Evolutionary conservation across 2,329 filamentous ascomycete species (phyloP).

Genomic region (Didymella keratinophila): DNA sequence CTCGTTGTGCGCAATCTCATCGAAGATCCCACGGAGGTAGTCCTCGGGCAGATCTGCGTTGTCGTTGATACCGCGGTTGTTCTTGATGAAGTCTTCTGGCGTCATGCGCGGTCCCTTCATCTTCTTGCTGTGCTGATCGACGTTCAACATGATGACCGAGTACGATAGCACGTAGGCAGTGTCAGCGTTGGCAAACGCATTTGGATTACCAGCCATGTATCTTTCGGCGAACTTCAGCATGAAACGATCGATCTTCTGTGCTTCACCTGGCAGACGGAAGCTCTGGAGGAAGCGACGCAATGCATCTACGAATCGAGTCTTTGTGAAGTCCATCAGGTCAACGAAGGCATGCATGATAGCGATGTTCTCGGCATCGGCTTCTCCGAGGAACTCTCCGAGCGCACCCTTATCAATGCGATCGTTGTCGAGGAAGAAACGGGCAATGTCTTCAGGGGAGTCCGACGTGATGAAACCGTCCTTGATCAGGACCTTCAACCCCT

Average conservation of each 20-base stretch:
- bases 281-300: slow-evolving; percentile 90
- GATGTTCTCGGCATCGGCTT: slow-evolving; percentile 91
- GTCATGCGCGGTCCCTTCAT: slow-evolving; percentile 86
- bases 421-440: slow-evolving; percentile 79
- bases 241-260: slow-evolving; percentile 98
- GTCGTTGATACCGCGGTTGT: slow-evolving; percentile 98
- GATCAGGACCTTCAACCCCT: slow-evolving; percentile 83
- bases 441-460: slow-evolving; percentile 81
- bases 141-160: slow-evolving; percentile 96
- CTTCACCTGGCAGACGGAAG: slow-evolving; percentile 93
- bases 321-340: slow-evolving; percentile 90
- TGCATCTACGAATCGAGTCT: slow-evolving; percentile 90
- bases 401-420: slow-evolving; percentile 89
- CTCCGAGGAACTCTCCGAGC: slow-evolving; percentile 92
- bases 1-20: slow-evolving; percentile 90
- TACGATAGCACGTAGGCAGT: slow-evolving; percentile 96
- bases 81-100: slow-evolving; percentile 97
- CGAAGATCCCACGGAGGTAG: slow-evolving; percentile 86
- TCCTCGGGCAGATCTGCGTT: slow-evolving; percentile 91
- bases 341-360: slow-evolving; percentile 99
- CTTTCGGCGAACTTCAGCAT: slow-evolving; percentile 99
- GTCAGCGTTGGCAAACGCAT: slow-evolving; percentile 97
- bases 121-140: slow-evolving; percentile 91
- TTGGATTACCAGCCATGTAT: slow-evolving; percentile 93
- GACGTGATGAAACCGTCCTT: slow-evolving; percentile 87